phyloP scores from a whole-genome alignment of 345 rosid genomes.

The Excoecaria cochinchinensis region DNA sequence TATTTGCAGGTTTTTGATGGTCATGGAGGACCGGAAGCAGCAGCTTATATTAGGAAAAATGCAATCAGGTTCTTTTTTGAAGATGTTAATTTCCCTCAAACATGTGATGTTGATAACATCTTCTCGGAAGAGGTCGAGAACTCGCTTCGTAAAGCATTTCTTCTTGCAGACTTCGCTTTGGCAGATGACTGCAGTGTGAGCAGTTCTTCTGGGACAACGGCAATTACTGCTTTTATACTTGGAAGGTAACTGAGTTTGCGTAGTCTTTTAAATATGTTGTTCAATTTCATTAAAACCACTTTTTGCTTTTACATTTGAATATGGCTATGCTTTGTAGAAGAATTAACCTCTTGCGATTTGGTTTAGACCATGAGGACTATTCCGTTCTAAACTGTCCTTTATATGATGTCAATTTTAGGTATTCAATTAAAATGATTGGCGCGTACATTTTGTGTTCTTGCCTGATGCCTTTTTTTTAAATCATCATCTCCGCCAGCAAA shows the following conservation, averaged over 20 bases:
- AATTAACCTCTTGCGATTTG: background rate
- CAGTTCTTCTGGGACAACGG: conserved; percentile 86
- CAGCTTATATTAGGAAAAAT: conserved; percentile 53
- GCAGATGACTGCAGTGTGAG: conserved; percentile 56
- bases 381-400: background rate
- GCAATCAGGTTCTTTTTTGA: conserved; percentile 50
- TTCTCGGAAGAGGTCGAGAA: conserved; percentile 54
- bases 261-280: background rate
- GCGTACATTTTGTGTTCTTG: background rate
- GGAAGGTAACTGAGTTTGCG: conserved; percentile 47
- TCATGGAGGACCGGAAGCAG: conserved; percentile 89
- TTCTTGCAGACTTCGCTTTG: conserved; percentile 69
- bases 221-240: conserved; percentile 66
- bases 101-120: conserved; percentile 42
- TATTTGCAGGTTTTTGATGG: conserved; percentile 72
- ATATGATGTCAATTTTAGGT: background rate
- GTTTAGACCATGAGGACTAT: background rate
- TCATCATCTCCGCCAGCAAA: background rate
- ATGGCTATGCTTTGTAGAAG: background rate
- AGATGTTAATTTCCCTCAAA: conserved; percentile 60
- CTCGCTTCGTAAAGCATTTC: conserved; percentile 56
- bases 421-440: background rate
- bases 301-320: background rate
- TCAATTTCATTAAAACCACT: background rate
- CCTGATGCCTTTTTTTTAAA: no score